Evolutionary conservation across 1,284 basidiomycete genomes (phyloP), one percentile per base, ranked within the genome.

Genomic region (Austroboletus niveus): DNA sequence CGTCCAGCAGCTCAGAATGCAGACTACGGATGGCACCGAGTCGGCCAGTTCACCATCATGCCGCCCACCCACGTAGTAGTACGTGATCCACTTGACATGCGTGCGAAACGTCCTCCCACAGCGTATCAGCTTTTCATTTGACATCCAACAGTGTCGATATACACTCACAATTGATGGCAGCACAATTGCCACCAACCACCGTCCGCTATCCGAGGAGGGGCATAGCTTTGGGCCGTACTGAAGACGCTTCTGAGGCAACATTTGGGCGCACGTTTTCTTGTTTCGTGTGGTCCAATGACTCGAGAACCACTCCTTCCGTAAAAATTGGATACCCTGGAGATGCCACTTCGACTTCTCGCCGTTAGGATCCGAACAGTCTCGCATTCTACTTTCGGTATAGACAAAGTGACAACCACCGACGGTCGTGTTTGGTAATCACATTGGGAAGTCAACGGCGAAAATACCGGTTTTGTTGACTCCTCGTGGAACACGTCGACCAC

Each of bases 231-330:
- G 22, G 22, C 22, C 22, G 22, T 24, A 24, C 22, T 24, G 22
- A 24, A 24, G 8, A 40, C 36, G 9, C 51, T 47, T 54, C 52
- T 15, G 29, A 32, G 27, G 8, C 27, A 14, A 39, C 35, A 15
- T 14, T 20, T 24, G 17, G 47, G 20, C 24, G 15, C 30, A 15
- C 9, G 14, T n/a, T 29, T 36, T 14, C 32, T 27, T 30, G 14
- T 51, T 50, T 44, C 17, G 48, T 27, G 22, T 20, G 24, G 27
- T 8, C 34, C 11, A 20, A 47, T 56, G 48, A 42, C 46, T 20
- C 12, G 4, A n/a, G 30, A 11, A 27, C 22, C 24, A 10, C 22
- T 7, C 8, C 4, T 5, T 27, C 6, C 24, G 22, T 30, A 32
- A 17, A 9, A 38, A n/a, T 8, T n/a, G 10, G 35, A 34, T n/a